Conservation (phyloP, 768 basidiomycete species). For the Suillus subluteus region DNA sequence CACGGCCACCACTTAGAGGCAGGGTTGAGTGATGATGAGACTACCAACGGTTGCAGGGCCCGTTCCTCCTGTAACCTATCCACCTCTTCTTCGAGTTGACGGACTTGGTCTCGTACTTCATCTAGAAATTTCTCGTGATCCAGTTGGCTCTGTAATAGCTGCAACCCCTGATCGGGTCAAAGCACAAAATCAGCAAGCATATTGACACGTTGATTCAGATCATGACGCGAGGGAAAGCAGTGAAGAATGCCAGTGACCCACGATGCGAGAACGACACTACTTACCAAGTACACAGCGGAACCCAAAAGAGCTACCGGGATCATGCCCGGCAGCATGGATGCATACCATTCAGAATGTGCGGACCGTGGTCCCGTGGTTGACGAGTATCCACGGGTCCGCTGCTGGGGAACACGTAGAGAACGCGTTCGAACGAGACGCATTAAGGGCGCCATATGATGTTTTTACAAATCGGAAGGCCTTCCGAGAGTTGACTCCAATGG, state of each 20-base stretch:
- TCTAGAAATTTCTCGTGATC: conserved; percentile 74
- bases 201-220: conserved; percentile 10
- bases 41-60: conserved; percentile 2
- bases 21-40: conserved; percentile 9
- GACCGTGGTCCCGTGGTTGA: conserved; percentile 34
- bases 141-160: conserved; percentile 62
- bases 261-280: conserved; percentile 21
- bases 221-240: conserved; percentile 11
- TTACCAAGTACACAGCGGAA: conserved; percentile 77
- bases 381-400: neutral
- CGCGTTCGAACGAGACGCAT: neutral
- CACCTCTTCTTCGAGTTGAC: conserved; percentile 63
- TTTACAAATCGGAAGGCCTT: neutral
- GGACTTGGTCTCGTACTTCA: conserved; percentile 57
- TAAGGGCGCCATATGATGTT: conserved; percentile 10
- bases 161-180: conserved; percentile 53
- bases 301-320: conserved; percentile 78
- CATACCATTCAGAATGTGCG: conserved; percentile 69
- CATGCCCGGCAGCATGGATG: conserved; percentile 73
- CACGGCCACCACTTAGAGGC: conserved; percentile 28
- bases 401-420: neutral
- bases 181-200: conserved; percentile 18
- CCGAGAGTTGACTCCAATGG: neutral
- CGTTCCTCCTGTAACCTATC: conserved; percentile 34
- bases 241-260: conserved; percentile 6